These are phyloP conservation scores for Halophytophthora polymorphica DNA, from an alignment of 352 stramenopile genomes.

Conservation along the genomic window DNA sequence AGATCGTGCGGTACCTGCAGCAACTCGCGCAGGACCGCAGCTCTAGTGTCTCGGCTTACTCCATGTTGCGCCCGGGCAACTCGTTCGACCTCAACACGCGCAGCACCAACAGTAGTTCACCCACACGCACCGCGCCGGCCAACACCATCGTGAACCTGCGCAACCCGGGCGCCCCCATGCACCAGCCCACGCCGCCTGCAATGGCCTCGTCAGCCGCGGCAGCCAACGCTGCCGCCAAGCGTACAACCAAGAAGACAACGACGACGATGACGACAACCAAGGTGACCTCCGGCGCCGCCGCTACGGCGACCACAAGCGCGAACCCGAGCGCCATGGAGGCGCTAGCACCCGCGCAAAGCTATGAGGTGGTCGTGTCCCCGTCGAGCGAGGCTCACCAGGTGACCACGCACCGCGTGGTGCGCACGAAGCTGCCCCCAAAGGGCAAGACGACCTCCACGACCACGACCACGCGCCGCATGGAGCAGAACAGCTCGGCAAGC, in stretches of 20 bases:
- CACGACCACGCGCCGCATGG: conserved; percentile 13
- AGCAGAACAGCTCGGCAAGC: conserved; percentile 7
- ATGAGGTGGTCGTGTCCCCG: conserved; percentile 12
- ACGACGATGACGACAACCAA: conserved; percentile 17
- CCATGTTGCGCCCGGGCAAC: conserved; percentile 12
- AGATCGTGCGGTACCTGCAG: conserved; percentile 54
- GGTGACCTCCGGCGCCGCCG: conserved; percentile 4
- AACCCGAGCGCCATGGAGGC: conserved; percentile 4
- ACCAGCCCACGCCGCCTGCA: conserved; percentile 11
- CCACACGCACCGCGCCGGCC: conserved; percentile 11
- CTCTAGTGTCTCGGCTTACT: conserved; percentile 15
- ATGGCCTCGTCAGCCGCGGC: conserved; percentile 5
- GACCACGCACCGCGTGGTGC: conserved; percentile 20
- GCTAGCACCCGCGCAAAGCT: conserved; percentile 6
- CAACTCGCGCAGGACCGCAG: conserved; percentile 28
- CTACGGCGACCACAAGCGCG: background rate
- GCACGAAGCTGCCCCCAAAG: conserved; percentile 16
- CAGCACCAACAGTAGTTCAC: conserved; percentile 19
- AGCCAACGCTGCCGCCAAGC: conserved; percentile 10
- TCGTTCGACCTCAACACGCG: conserved; percentile 21
- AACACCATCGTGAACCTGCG: conserved; percentile 23
- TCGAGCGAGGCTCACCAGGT: conserved; percentile 4
- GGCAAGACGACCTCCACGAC: conserved; percentile 16
- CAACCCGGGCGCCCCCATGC: conserved; percentile 1
- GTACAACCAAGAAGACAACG: conserved; percentile 11